phyloP scores from a whole-genome alignment of 2,329 filamentous ascomycete genomes.

The Colletotrichum plurivorum region DNA sequence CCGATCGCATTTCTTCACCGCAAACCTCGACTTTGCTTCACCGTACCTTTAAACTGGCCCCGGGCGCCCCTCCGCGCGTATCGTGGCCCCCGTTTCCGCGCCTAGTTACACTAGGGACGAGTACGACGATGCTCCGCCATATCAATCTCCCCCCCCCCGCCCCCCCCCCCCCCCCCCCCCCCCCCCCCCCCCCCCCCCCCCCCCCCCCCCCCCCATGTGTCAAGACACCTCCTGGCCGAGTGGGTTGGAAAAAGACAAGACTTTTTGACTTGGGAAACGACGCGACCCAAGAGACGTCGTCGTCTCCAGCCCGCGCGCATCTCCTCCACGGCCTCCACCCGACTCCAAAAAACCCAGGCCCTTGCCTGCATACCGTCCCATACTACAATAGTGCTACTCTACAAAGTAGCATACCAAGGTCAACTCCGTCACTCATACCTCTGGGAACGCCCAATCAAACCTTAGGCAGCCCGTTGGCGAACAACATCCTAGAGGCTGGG shows the following conservation, averaged over 20 bases:
- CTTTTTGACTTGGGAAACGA: constrained; percentile 11
- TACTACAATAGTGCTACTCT: too few relatives aligned
- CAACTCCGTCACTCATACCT: constrained; percentile 24
- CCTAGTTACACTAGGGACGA: background rate
- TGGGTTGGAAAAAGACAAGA: constrained; percentile 4
- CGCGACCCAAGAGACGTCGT: constrained; percentile 1
- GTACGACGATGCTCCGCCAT: constrained; percentile 19
- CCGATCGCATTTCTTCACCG: constrained; percentile 31
- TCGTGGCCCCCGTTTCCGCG: constrained; percentile 16
- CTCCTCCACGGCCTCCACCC: constrained; percentile 33
- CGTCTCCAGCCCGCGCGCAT: background rate
- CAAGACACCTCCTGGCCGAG: constrained; percentile 12
- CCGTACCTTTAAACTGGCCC: constrained; percentile 26
- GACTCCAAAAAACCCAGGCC: constrained; percentile 18
- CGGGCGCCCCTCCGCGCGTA: constrained; percentile 4
- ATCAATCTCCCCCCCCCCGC: constrained; percentile 6
- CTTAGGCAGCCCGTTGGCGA: constrained; percentile 25
- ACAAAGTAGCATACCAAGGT: background rate
- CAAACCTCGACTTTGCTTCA: constrained; percentile 25
- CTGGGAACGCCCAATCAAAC: constrained; percentile 30
- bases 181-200: too few relatives aligned
- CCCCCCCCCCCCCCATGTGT: constrained; percentile 23
- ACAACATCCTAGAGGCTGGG: constrained; percentile 23
- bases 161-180: too few relatives aligned
- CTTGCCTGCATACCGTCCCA: background rate